A percentile compares a stretch with the other conserved stretches of the same genome.
Conservation (phyloP, 1,139 yeast species). For the Nakaseomyces uthaithaninus region DNA sequence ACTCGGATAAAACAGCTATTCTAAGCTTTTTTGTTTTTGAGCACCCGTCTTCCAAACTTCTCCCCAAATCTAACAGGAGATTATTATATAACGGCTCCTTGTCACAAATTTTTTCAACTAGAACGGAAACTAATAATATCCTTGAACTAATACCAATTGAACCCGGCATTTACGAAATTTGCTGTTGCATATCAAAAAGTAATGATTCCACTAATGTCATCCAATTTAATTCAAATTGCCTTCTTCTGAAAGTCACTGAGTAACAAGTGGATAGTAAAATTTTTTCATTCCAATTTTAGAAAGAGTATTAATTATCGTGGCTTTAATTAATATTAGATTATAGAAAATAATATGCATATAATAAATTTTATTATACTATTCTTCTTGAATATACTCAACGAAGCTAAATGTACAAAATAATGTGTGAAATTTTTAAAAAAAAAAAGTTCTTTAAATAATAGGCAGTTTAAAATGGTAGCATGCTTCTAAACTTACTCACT, state of each 20-base stretch:
- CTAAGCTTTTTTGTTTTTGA: slow-evolving; percentile 21
- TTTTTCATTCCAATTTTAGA: too few relatives aligned
- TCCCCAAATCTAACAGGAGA: slow-evolving; percentile 23
- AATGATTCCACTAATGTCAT: slow-evolving; percentile 11
- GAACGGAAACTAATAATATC: slow-evolving; percentile 9
- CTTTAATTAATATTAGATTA: too few relatives aligned
- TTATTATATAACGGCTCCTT: slow-evolving; percentile 26
- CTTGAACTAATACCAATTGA: slow-evolving; percentile 26
- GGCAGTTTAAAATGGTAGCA: not conserved
- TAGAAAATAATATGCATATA: too few relatives aligned
- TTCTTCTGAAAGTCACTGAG: slow-evolving; percentile 2
- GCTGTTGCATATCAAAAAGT: slow-evolving; percentile 16
- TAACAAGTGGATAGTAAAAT: not conserved
- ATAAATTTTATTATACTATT: too few relatives aligned
- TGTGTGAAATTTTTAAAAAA: not conserved
- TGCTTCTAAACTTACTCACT: not conserved
- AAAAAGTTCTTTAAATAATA: not conserved
- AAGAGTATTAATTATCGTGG: too few relatives aligned
- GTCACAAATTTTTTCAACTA: slow-evolving; percentile 13
- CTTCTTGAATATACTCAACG: not conserved
- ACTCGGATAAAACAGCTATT: slow-evolving; percentile 5
- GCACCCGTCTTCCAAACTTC: slow-evolving; percentile 19
- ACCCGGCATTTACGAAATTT: slow-evolving; percentile 24
- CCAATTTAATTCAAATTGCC: slow-evolving; percentile 16
- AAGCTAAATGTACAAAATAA: not conserved